Base-by-base conservation (phyloP, 208 protist genomes). In the Strigomonas galati region DNA sequence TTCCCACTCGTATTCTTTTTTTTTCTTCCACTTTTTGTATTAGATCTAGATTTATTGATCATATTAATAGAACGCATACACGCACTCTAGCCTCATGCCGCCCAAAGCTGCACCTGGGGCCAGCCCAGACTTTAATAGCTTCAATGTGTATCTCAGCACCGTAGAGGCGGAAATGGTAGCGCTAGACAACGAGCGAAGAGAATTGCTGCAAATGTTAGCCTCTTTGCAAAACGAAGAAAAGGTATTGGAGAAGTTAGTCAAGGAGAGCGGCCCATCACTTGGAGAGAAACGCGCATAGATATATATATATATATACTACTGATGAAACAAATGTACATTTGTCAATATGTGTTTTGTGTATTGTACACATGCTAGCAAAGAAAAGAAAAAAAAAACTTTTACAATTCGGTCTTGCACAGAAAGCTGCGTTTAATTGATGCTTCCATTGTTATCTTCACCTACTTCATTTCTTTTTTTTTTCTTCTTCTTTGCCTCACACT, bases 111-210 rank as follows among this genome's bases (percentile, higher is more conserved):
- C 4, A 40, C n/a, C n/a, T n/a, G n/a, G n/a, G n/a, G n/a, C n/a
- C n/a, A 40, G 17, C 17, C 10, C 35, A 23, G 21, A 46, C 35
- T 62, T 46, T 0, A 26, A 24, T 62, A 23, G n/a, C 43, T 48
- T 28, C 31, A 24, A 12, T 44, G 30, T 59, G 24, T 28, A 62
- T 44, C 15, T 62, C 3, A 31, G 26, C 53, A 21, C 31, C 5
- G 15, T 58, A 14, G 78, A 80, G 28, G 44, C 44, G 37, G 62
- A 74, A n/a, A 79, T 85, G 32, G 60, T 72, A 21, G 65, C 79
- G 10, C 72, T 90, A 10, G 79, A 88, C 52, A 71, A 78, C 32
- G 81, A 93, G 62, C 75, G 64, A 56, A 23, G 61, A 14, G 67
- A 79, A 54, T 59, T 85, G 40, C 46, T 71, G 21, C 52, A 49